Evolutionary conservation across 1,284 basidiomycete species (phyloP), one percentile per base, ranked within the genome.

Genomic region (Polyporus tsugae): DNA sequence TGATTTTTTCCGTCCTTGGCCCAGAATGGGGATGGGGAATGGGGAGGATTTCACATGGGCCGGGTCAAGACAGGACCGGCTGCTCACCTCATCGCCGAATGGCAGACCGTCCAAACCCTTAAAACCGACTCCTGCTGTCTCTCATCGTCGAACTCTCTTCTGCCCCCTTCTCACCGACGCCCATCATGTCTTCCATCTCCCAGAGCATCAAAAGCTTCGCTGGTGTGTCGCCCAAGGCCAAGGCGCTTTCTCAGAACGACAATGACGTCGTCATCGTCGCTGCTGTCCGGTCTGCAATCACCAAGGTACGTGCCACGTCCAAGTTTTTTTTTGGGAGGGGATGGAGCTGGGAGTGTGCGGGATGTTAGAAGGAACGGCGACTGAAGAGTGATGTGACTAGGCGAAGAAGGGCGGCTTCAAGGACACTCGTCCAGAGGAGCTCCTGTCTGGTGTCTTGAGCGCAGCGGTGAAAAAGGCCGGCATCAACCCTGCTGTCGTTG

Each of bases 401-500:
- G 90, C 89, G 38, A 94, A 88, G 81, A 98, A 97, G 81, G 97
- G 97, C 67, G 95, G 95, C 17, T 96, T 98, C 86, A 96, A 98
- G 80, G 95, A 97, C 80, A 95, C 94, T 35, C 87, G 90, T 62
- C 95, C 96, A 13, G 97, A 99, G 77, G 93, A 97, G 76, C 85
- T 98, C 75, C 90, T 99, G 72, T 91, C 93, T 33, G 91, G 90
- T 68, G 93, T 95, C 70, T 87, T 98, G 69, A 86, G 88, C 66
- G 95, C 91, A 65, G 91, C 87, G 11, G 90, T 92, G 79, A 84
- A 85, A 35, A 86, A 85, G 66, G 87, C 85, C 64, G 85, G 86
- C 73, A 85, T 97, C 73, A 89, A 97, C 82, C 94, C 93, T 66
- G 85, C 86, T 68, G 86, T 95, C 76, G 92, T 98, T 72, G 95